These are phyloP conservation scores for Colletotrichum sublineola DNA, from an alignment of 2,329 filamentous ascomycete genomes.

Conservation along the genomic window DNA sequence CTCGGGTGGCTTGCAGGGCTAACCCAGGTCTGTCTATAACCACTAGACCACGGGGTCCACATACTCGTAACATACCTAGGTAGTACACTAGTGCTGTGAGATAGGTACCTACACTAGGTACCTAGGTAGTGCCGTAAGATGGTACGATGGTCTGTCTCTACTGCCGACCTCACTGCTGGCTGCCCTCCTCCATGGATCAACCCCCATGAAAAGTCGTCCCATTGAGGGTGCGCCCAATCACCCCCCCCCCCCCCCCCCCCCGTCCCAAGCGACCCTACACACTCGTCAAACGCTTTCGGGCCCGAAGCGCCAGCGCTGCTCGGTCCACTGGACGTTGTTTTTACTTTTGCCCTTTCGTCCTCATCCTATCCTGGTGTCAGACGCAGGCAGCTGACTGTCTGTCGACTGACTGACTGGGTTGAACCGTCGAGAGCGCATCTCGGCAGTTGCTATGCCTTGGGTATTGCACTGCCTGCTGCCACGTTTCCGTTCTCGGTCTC, in stretches of 20 bases:
- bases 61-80: too few relatives aligned
- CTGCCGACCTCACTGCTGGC: too few relatives aligned
- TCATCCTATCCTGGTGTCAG: background rate
- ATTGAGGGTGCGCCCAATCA: background rate
- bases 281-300: conserved; percentile 21
- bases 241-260: background rate
- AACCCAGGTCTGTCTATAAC: too few relatives aligned
- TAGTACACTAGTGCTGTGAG: too few relatives aligned
- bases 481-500: too few relatives aligned
- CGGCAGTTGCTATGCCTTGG: background rate
- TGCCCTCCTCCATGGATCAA: background rate
- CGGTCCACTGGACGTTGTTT: background rate
- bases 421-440: background rate
- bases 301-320: conserved; percentile 8
- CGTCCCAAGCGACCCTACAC: background rate
- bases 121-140: too few relatives aligned
- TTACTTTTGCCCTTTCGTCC: background rate
- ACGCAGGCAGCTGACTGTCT: background rate
- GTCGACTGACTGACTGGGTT: background rate
- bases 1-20: too few relatives aligned
- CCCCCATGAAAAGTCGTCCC: background rate
- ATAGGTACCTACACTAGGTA: too few relatives aligned
- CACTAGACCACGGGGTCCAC: too few relatives aligned
- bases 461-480: background rate
- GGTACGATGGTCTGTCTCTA: too few relatives aligned